Percentiles rank a stretch among this genome's conserved stretches.
phyloP scores from a whole-genome alignment of 106 monocot species.

The Phalaenopsis equestris region DNA sequence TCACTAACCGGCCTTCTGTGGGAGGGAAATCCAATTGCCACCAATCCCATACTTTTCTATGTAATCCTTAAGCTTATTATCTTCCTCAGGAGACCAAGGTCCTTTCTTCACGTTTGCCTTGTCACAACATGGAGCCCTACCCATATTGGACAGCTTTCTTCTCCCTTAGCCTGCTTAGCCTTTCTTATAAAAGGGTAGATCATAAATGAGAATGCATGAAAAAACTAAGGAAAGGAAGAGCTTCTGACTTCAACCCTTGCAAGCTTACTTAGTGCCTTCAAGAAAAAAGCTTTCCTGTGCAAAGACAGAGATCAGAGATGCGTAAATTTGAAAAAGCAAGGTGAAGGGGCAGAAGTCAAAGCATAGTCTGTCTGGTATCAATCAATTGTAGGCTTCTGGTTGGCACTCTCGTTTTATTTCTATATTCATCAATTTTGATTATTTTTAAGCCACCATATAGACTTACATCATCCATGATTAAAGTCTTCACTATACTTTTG shows the following conservation, averaged over 20 bases:
- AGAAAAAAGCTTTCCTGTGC: background rate
- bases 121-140: conserved; percentile 25
- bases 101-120: conserved; percentile 27
- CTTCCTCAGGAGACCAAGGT: conserved; percentile 22
- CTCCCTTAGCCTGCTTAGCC: background rate
- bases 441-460: background rate
- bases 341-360: conserved; percentile 1
- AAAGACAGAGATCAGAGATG: conserved; percentile 3
- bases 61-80: conserved; percentile 19
- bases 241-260: background rate
- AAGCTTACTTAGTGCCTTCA: background rate
- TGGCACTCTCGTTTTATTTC: conserved; percentile 2
- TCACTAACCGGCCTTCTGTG: conserved; percentile 18
- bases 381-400: background rate
- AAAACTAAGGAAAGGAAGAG: background rate
- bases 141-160: conserved; percentile 1
- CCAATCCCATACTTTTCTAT: conserved; percentile 21
- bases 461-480: background rate
- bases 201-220: background rate
- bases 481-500: too few relatives aligned
- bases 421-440: background rate
- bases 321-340: background rate
- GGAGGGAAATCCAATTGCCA: conserved; percentile 24
- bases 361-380: conserved; percentile 7
- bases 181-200: background rate